Evolutionary conservation across 495 filamentous ascomycete genomes (phyloP), one percentile per base, ranked within the genome.

Genomic region (Neurospora sp.): DNA sequence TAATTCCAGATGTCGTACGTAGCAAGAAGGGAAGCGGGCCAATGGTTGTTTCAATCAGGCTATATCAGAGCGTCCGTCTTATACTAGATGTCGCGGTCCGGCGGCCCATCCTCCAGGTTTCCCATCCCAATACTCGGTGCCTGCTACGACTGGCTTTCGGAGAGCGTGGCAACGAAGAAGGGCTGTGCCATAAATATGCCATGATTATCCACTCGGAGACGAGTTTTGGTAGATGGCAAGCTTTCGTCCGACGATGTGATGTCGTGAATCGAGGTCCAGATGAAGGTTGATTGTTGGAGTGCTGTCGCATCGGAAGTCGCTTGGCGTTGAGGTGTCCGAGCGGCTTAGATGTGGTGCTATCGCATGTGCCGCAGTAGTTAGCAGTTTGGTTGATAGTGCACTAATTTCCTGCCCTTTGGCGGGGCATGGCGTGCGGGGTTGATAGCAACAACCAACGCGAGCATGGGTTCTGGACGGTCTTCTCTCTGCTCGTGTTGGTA

Each of bases 1-100:
- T 76, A 79, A 78, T 78, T 70, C 70, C 71, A 71, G 71, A 77
- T 74, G 23, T 76, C 18, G 59, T 42, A 39, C 6, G 7, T 11
- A 8, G 31, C 66, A 37, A 66, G 69, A 70, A 46, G 39, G 44
- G 54, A 6, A 66, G 27, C 70, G 44, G 40, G 9, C 73, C 39
- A 75, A 62, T 75, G 41, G 62, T 37, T 44, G 48, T n/a, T 14
- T 37, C 74, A 78, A 79, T 81, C 78, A 78, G 78, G 71, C 79
- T 78, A 81, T 79, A 78, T 75, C 76, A 74, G 72, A 74, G 71
- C 72, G 72, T 72, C 72, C 73, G 76, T 74, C 69, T 74, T 75
- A 76, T 77, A 79, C 73, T 77, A 76, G 73, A 71, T 9, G 39
- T 75, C 31, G 75, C 78, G 78, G 79, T 79, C 79, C 79, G 79